phyloP scores from a whole-genome alignment of 164 flowering plant genomes.

The Paratinospora sagittata region DNA sequence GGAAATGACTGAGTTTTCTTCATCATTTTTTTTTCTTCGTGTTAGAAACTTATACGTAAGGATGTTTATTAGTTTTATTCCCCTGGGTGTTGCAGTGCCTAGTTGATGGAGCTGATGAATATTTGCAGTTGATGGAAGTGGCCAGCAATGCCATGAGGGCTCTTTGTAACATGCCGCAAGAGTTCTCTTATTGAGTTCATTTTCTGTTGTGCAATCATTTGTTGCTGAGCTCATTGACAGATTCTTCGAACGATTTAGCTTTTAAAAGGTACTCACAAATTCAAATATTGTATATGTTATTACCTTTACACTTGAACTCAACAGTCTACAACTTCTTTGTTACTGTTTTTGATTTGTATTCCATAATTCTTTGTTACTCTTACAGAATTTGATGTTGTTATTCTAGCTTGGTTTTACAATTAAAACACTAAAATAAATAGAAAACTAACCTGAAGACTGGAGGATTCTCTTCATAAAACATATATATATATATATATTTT shows the following conservation, averaged over 20 bases:
- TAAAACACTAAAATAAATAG: too few relatives aligned
- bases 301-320: background rate
- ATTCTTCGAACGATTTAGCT: background rate
- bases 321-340: too few relatives aligned
- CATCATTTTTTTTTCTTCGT: background rate
- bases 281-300: background rate
- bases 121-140: constrained; percentile 85
- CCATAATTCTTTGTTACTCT: too few relatives aligned
- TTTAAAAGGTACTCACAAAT: background rate
- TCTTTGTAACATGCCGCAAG: constrained; percentile 66
- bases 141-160: constrained; percentile 73
- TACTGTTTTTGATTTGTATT: too few relatives aligned
- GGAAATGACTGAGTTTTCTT: background rate
- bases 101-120: constrained; percentile 95
- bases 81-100: constrained; percentile 53
- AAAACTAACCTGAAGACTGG: too few relatives aligned
- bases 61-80: background rate
- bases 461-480: too few relatives aligned
- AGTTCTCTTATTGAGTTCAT: constrained; percentile 28
- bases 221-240: background rate
- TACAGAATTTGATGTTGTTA: too few relatives aligned
- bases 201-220: background rate
- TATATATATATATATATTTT: too few relatives aligned
- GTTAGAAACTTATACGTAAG: background rate
- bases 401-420: too few relatives aligned